Percentiles rank a stretch among this genome's conserved stretches.
These are phyloP conservation scores for Sarocladium kiliense DNA, from an alignment of 2,329 filamentous ascomycete species.

Conservation along the genomic window DNA sequence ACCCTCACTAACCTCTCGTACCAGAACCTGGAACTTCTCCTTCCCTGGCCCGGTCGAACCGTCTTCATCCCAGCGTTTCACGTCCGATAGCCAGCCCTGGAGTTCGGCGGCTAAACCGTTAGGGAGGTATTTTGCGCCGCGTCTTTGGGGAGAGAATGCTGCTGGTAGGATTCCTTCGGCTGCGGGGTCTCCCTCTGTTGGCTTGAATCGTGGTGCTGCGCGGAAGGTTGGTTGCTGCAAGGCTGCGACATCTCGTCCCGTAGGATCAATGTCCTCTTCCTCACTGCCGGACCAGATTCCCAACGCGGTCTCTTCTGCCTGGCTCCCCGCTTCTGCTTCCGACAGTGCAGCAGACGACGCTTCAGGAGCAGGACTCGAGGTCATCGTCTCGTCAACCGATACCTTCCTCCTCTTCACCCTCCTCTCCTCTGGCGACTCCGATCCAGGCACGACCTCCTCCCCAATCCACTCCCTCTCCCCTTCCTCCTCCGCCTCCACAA, in stretches of 20 bases:
- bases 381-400: conserved; percentile 1
- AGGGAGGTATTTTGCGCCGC: conserved; percentile 28
- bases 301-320: conserved; percentile 8
- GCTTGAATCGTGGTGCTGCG: conserved; percentile 34
- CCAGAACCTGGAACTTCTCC: conserved; percentile 18
- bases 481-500: conserved; percentile 3
- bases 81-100: conserved; percentile 36
- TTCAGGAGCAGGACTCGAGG: neutral
- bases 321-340: conserved; percentile 12
- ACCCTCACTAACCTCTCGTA: conserved; percentile 23
- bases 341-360: neutral
- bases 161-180: conserved; percentile 16
- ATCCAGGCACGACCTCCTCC: neutral
- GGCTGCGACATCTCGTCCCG: neutral
- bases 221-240: conserved; percentile 32
- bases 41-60: neutral
- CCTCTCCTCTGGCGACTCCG: conserved; percentile 12
- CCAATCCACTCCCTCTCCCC: neutral
- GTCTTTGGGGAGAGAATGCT: conserved; percentile 31
- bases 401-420: conserved; percentile 21
- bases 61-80: conserved; percentile 27
- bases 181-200: conserved; percentile 19
- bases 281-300: conserved; percentile 7
- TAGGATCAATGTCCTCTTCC: conserved; percentile 14
- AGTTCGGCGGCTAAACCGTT: conserved; percentile 33